Conservation (phyloP, 805 yeast species). For the Candida oleophila region DNA sequence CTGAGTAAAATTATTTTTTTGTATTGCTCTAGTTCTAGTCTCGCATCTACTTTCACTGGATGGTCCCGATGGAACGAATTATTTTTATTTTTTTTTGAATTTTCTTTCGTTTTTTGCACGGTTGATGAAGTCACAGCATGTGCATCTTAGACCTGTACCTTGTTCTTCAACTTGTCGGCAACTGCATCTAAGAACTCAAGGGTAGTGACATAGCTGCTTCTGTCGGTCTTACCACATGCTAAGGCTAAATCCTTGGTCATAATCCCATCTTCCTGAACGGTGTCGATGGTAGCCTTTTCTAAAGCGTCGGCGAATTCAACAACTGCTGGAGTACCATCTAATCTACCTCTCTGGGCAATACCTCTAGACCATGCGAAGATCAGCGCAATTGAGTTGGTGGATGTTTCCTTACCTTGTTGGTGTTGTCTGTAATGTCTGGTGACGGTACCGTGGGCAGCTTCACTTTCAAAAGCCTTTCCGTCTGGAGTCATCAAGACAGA, state of each 20-base stretch:
- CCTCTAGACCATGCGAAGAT: slow-evolving; percentile 90
- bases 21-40: too few species aligned
- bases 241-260: slow-evolving; percentile 85
- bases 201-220: slow-evolving; percentile 67
- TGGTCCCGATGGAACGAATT: too few species aligned
- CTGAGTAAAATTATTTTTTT: too few species aligned
- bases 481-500: slow-evolving; percentile 81
- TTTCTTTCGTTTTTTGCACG: too few species aligned
- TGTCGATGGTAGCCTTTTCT: slow-evolving; percentile 67
- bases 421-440: slow-evolving; percentile 83
- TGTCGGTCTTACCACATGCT: slow-evolving; percentile 61
- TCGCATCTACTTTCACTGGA: too few species aligned
- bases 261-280: slow-evolving; percentile 70
- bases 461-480: slow-evolving; percentile 82
- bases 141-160: neutral
- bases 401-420: slow-evolving; percentile 79
- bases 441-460: slow-evolving; percentile 87
- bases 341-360: slow-evolving; percentile 74
- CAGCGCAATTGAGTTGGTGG: slow-evolving; percentile 83
- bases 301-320: slow-evolving; percentile 62
- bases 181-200: slow-evolving; percentile 79
- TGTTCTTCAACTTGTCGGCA: slow-evolving; percentile 50
- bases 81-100: too few species aligned
- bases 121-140: neutral
- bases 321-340: slow-evolving; percentile 71